Evolutionary conservation across 2,329 filamentous ascomycete genomes (phyloP), one percentile per base, ranked within the genome.

Genomic region (Didymella pinodella): DNA sequence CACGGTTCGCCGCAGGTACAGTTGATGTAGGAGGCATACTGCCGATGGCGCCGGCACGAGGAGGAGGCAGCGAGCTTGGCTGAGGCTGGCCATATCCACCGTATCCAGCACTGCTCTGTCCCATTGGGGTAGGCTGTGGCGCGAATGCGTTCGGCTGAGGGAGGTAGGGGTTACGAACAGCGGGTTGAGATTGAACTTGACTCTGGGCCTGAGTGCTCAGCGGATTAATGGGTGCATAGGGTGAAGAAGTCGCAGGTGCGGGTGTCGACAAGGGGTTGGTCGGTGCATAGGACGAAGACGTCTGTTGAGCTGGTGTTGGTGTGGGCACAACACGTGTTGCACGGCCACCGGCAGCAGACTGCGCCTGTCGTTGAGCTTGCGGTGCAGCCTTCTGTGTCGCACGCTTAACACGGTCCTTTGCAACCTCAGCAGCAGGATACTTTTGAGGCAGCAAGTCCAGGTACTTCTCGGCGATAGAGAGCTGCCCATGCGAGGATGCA

Each of bases 401-500:
- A 70, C 94, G 86, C 78, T 88, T 90, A 67, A 99, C 89, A 52
- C 95, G 88, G 77, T 90, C 90, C 65, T 93, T 87, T 28, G 94
- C 92, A 66, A 95, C 86, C 66, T 97, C 92, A 34, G 94, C 95
- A 57, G 91, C 91, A 38, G 92, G 89, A 75, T 96, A 97, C 64
- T 88, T 88, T 40, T 84, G 81, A 16, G 95, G 95, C 45, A 99
- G 84, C 52, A 99, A 86, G 72, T 93, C 87, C 40, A 99, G 86
- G 73, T 99, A 99, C 76, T 91, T 93, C 78, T 97, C 90, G 5
- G 95, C 96, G 67, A 93, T 87, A 31, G 88, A 84, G 53, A 99
- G 82, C 69, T 96, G 91, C 12, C 96, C 95, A 72, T 97, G 92
- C 7, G 92, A 88, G 46, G 95, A 93, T 57, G 96, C 88, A 65